These are phyloP conservation scores for Rosa persica DNA, from an alignment of 306 rosid genomes.

Conservation along the genomic window DNA sequence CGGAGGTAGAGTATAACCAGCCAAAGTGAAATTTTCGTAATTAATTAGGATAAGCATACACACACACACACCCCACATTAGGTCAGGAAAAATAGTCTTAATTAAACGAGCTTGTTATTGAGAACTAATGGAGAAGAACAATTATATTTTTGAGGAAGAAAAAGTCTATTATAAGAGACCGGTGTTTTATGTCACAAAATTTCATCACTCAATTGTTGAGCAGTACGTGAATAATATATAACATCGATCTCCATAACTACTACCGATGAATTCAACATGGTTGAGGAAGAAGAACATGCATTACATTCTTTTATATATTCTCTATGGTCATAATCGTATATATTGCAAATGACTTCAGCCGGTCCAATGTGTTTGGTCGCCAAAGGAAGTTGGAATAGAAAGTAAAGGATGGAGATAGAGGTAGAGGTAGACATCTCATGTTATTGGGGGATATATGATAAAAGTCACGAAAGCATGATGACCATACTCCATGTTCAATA, in stretches of 20 bases:
- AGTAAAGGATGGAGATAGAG: not conserved
- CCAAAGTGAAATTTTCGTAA: not conserved
- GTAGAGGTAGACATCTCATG: not conserved
- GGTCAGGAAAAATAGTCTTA: not conserved
- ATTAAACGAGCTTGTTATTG: not conserved
- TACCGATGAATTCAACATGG: not conserved
- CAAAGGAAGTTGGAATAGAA: not conserved
- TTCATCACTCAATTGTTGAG: too few relatives aligned
- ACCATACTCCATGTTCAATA: not conserved
- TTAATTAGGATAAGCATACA: not conserved
- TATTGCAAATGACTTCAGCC: not conserved
- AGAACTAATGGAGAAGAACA: not conserved
- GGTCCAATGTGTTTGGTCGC: not conserved
- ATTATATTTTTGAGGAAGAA: not conserved
- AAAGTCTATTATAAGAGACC: too few relatives aligned
- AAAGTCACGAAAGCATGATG: not conserved
- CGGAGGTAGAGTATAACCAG: not conserved
- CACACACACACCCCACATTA: not conserved
- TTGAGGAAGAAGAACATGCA: not conserved
- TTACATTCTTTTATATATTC: too few relatives aligned
- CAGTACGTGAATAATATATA: too few relatives aligned
- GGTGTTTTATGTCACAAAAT: too few relatives aligned
- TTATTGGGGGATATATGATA: not conserved
- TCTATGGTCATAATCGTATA: too few relatives aligned
- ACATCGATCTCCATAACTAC: too few relatives aligned